These are phyloP conservation scores for Trametes maxima DNA, from an alignment of 768 basidiomycete genomes.

Conservation along the genomic window DNA sequence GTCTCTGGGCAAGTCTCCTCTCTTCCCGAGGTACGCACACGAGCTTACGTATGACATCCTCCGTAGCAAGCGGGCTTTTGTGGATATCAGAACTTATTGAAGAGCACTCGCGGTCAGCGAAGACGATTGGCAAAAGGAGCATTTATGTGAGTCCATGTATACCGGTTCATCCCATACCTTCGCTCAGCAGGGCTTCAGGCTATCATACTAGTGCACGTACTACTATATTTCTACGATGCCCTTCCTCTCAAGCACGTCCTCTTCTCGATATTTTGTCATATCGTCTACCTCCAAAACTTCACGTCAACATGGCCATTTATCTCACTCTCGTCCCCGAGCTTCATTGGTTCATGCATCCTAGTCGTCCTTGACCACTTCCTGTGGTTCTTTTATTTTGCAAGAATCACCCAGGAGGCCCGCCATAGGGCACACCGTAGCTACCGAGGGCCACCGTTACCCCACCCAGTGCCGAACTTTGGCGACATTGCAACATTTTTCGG, in stretches of 20 bases:
- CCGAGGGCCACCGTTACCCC: slow-evolving; percentile 41
- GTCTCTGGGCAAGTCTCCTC: slow-evolving; percentile 67
- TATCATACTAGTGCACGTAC: slow-evolving; percentile 75
- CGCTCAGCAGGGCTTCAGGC: slow-evolving; percentile 45
- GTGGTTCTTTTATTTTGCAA: slow-evolving; percentile 96
- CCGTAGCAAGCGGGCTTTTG: slow-evolving; percentile 84
- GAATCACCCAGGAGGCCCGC: slow-evolving; percentile 62
- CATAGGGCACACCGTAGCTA: slow-evolving; percentile 49
- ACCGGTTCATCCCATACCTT: background rate
- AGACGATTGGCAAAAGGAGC: slow-evolving; percentile 78
- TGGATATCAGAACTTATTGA: slow-evolving; percentile 96
- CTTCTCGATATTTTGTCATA: slow-evolving; percentile 84
- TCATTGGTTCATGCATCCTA: slow-evolving; percentile 82
- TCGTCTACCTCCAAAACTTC: slow-evolving; percentile 93
- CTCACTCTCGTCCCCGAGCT: slow-evolving; percentile 81
- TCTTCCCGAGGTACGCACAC: background rate
- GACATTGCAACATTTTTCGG: slow-evolving; percentile 87
- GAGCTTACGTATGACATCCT: background rate
- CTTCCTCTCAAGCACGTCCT: slow-evolving; percentile 74
- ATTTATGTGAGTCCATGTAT: slow-evolving; percentile 69
- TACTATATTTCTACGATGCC: slow-evolving; percentile 79
- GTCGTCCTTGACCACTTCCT: slow-evolving; percentile 92
- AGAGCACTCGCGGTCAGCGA: slow-evolving; percentile 85
- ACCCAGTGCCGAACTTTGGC: slow-evolving; percentile 46
- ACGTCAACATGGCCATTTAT: slow-evolving; percentile 90